phyloP scores from a whole-genome alignment of 345 rosid species.

The Erodium maritimum region DNA sequence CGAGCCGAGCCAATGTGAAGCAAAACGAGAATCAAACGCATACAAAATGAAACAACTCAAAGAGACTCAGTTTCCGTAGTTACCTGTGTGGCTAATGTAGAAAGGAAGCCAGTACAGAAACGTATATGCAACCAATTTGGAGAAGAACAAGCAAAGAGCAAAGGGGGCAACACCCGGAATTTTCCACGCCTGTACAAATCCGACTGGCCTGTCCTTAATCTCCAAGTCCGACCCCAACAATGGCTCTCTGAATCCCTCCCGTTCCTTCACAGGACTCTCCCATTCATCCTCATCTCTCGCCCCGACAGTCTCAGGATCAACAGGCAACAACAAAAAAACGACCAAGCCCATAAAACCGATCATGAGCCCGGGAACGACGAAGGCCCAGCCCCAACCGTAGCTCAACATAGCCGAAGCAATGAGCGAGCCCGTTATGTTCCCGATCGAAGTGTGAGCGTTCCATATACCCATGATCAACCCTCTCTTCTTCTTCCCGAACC shows the following conservation, averaged over 20 bases:
- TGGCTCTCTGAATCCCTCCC: constrained; percentile 32
- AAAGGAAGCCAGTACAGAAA: constrained; percentile 97
- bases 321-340: constrained; percentile 60
- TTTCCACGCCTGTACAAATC: constrained; percentile 83
- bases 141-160: constrained; percentile 80
- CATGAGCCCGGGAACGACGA: constrained; percentile 61
- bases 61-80: background rate
- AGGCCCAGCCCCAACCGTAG: constrained; percentile 96
- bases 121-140: constrained; percentile 87
- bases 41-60: no score
- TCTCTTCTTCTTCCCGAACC: constrained; percentile 86
- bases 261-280: constrained; percentile 29
- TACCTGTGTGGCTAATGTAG: constrained; percentile 91
- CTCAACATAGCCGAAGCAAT: constrained; percentile 58
- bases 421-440: constrained; percentile 72
- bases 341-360: constrained; percentile 44
- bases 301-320: constrained; percentile 63
- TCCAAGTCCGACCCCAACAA: constrained; percentile 29
- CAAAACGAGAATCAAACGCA: no score
- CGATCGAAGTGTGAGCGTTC: constrained; percentile 89
- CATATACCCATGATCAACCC: constrained; percentile 94
- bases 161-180: constrained; percentile 93
- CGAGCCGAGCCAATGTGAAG: no score
- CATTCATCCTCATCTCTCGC: constrained; percentile 35
- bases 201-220: constrained; percentile 41